phyloP scores from a whole-genome alignment of 2,329 filamentous ascomycete genomes.

The Botrytis fabae region DNA sequence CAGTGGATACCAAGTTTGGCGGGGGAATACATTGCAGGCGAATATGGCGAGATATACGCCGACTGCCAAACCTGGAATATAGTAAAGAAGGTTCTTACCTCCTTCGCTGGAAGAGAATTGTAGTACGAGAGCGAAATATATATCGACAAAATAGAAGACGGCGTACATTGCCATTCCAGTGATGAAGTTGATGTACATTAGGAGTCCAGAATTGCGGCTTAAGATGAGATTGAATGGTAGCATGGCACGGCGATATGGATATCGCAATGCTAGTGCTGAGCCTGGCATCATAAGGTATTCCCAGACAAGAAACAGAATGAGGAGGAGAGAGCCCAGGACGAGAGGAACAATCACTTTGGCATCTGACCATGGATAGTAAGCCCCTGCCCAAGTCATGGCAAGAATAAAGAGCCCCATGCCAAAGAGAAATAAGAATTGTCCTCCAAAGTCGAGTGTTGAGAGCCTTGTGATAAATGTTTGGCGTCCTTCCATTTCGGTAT shows the following conservation, averaged over 20 bases:
- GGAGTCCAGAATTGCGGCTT: slow-evolving; percentile 58
- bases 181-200: slow-evolving; percentile 62
- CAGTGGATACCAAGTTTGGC: slow-evolving; percentile 61
- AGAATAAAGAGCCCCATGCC: slow-evolving; percentile 46
- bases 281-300: slow-evolving; percentile 50
- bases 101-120: slow-evolving; percentile 52
- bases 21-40: slow-evolving; percentile 60
- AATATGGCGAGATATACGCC: slow-evolving; percentile 60
- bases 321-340: slow-evolving; percentile 43
- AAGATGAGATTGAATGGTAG: slow-evolving; percentile 60
- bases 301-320: slow-evolving; percentile 45
- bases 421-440: slow-evolving; percentile 54
- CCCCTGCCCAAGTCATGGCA: slow-evolving; percentile 48
- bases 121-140: slow-evolving; percentile 66
- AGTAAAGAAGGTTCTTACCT: slow-evolving; percentile 61
- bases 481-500: slow-evolving; percentile 41
- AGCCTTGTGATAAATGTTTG: slow-evolving; percentile 45
- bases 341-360: slow-evolving; percentile 45
- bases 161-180: slow-evolving; percentile 52
- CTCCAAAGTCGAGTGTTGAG: slow-evolving; percentile 56
- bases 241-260: slow-evolving; percentile 61
- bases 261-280: slow-evolving; percentile 47
- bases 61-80: slow-evolving; percentile 61
- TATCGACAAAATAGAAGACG: slow-evolving; percentile 67
- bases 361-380: slow-evolving; percentile 46